phyloP scores from a whole-genome alignment of 139 green algal genomes.

The Closterium sp. region DNA sequence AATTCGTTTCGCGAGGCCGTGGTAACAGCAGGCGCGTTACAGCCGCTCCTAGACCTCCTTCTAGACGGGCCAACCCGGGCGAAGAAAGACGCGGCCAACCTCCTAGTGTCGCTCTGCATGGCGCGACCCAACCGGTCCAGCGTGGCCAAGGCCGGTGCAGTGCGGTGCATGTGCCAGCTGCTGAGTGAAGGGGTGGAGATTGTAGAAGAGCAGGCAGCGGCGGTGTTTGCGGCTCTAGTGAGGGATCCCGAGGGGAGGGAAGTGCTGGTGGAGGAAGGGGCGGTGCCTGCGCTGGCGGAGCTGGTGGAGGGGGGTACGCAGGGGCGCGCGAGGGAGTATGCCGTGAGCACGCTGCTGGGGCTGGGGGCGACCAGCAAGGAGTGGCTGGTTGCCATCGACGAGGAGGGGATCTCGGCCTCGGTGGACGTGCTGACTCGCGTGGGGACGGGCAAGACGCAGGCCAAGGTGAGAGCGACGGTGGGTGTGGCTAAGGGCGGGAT shows the following conservation, averaged over 20 bases:
- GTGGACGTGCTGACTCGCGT: not conserved
- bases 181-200: not conserved
- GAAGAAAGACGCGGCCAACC: constrained; percentile 4
- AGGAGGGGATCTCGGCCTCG: not conserved
- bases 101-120: constrained; percentile 3
- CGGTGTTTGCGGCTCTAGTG: constrained; percentile 6
- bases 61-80: not conserved
- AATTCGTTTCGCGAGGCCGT: not conserved
- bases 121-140: not conserved
- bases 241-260: constrained; percentile 5
- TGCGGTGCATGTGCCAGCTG: not conserved
- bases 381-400: not conserved
- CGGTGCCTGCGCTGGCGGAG: constrained; percentile 1
- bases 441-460: not conserved
- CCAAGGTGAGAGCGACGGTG: not conserved
- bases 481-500: not conserved
- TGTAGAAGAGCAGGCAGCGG: not conserved
- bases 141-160: not conserved
- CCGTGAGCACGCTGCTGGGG: constrained; percentile 12
- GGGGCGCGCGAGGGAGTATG: not conserved
- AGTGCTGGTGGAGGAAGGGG: not conserved
- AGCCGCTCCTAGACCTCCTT: not conserved
- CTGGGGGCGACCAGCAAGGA: not conserved
- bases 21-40: not conserved
- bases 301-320: constrained; percentile 7